Base-by-base conservation (phyloP, 1,284 basidiomycete genomes). In the Sporisorium scitamineum region DNA sequence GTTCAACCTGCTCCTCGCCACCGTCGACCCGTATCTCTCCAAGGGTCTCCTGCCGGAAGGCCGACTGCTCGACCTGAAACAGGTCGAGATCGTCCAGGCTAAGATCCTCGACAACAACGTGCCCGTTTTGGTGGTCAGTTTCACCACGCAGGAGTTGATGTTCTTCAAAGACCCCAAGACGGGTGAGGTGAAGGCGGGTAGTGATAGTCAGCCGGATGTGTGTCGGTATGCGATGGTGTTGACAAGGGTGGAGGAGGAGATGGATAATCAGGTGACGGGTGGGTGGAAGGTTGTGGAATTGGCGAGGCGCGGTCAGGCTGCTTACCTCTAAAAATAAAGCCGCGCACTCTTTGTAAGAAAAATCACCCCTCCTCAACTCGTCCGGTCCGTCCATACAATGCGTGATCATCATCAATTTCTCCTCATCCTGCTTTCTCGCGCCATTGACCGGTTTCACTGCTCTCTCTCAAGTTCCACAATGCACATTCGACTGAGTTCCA, bases 231-330 rank as follows among this genome's bases (percentile, higher is more conserved):
- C 93, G 22, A 93, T 94, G 58, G 95, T 95, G 3, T 87, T 99
- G 69, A 97, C 95, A 6, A 89, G 95, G 47, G 86, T 94, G 45
- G 92, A 94, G 84, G 67, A 80, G 34, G 79, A 82, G 61, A 60
- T 84, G 51, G 78, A 81, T 57, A 85, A 98, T 81, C 93, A 96
- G 86, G 88, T 97, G 56, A 99, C 97, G 0, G 94, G 94, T 54
- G 97, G 97, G 11, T 99, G 97, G 97, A 98, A 98, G 87, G 90
- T 99, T 60, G 90, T 98, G 44, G 95, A 78, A 20, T 22, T 75
- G 11, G 78, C 78, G 1, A 51, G 78, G 18, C 51, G 78, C 22
- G 78, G 72, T n/a, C 76, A 78, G 34, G 56, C 78, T 3, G 64
- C 78, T 8, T 80, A 78, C 51, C 54, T 80, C n/a, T 80, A 80